phyloP scores from a whole-genome alignment of 805 yeast genomes.

The Metschnikowia sp. region DNA sequence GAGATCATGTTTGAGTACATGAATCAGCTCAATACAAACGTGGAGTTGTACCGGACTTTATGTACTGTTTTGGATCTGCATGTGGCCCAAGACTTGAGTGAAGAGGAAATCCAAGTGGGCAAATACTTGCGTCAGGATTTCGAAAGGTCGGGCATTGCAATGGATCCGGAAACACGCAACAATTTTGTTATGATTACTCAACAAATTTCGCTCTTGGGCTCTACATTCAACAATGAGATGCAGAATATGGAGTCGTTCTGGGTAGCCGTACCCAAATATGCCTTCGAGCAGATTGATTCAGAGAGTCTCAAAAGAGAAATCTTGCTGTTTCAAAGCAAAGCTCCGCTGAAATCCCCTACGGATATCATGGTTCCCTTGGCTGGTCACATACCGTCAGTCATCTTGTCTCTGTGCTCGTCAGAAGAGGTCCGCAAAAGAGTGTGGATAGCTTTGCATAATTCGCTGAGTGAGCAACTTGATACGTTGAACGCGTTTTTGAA shows the following conservation, averaged over 20 bases:
- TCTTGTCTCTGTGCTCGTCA: constrained; percentile 56
- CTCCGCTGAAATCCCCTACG: constrained; percentile 10
- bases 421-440: constrained; percentile 58
- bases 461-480: constrained; percentile 58
- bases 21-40: constrained; percentile 87
- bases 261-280: constrained; percentile 32
- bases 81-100: constrained; percentile 38
- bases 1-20: constrained; percentile 88
- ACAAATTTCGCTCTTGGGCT: constrained; percentile 76
- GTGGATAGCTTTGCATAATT: constrained; percentile 73
- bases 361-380: constrained; percentile 33
- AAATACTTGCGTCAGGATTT: constrained; percentile 77
- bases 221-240: constrained; percentile 61
- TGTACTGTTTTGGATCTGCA: constrained; percentile 45
- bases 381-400: constrained; percentile 62
- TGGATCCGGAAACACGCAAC: constrained; percentile 61
- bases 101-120: constrained; percentile 83
- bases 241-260: constrained; percentile 31
- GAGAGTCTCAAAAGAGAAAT: constrained; percentile 25
- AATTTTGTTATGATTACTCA: constrained; percentile 78
- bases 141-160: constrained; percentile 83
- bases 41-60: constrained; percentile 60
- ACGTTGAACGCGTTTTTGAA: constrained; percentile 57
- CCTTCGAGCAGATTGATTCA: constrained; percentile 27
- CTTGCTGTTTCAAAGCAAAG: constrained; percentile 22